Conservation (phyloP, 352 stramenopile genomes). For the Pythium myriotylum region DNA sequence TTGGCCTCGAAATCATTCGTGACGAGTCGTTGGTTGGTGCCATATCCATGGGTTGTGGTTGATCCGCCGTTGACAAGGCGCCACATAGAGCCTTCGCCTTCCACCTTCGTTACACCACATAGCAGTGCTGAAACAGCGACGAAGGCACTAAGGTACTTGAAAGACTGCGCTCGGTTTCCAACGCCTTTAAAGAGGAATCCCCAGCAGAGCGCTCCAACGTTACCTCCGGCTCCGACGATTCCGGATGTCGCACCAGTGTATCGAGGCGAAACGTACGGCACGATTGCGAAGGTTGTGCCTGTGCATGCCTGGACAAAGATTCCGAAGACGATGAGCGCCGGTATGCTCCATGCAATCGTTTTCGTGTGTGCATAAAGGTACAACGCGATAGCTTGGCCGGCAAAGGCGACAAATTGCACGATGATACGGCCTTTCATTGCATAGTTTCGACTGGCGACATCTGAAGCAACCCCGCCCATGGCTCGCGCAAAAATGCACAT, state of each 20-base stretch:
- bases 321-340: constrained; percentile 88
- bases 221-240: constrained; percentile 57
- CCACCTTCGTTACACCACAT: constrained; percentile 18
- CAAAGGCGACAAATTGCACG: constrained; percentile 75
- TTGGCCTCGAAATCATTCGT: neutral
- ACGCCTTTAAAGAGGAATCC: constrained; percentile 54
- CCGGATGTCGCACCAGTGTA: constrained; percentile 49
- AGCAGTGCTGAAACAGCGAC: constrained; percentile 24
- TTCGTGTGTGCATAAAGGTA: constrained; percentile 79
- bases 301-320: constrained; percentile 86
- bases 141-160: constrained; percentile 48
- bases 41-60: neutral
- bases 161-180: constrained; percentile 31
- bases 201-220: constrained; percentile 48
- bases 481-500: constrained; percentile 94
- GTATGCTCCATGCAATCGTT: constrained; percentile 56
- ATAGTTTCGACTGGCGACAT: constrained; percentile 70
- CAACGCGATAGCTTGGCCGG: constrained; percentile 75
- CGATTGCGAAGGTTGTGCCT: constrained; percentile 56
- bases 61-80: neutral
- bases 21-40: constrained; percentile 1
- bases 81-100: constrained; percentile 21
- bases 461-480: constrained; percentile 83
- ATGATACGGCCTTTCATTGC: constrained; percentile 88
- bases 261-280: constrained; percentile 52